Conservation (phyloP, 352 stramenopile species). For the Albugo laibachii region DNA sequence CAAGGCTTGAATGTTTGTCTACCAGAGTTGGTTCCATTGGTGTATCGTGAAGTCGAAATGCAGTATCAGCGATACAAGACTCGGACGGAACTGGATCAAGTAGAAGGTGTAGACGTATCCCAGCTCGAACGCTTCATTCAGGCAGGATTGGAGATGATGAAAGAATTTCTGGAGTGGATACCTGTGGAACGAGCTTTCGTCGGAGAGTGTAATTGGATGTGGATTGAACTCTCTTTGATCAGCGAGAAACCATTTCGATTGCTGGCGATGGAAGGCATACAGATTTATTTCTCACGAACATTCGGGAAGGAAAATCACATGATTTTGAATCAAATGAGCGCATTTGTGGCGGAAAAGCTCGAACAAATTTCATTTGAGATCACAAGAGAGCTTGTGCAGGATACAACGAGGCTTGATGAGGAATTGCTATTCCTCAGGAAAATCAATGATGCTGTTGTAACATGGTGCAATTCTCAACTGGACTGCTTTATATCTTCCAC, state of each 20-base stretch:
- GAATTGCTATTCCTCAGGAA: slow-evolving; percentile 54
- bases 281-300: slow-evolving; percentile 37
- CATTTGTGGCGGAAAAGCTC: slow-evolving; percentile 35
- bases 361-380: background rate
- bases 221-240: slow-evolving; percentile 36
- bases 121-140: slow-evolving; percentile 34
- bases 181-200: slow-evolving; percentile 37
- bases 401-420: slow-evolving; percentile 22
- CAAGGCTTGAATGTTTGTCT: slow-evolving; percentile 58
- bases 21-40: slow-evolving; percentile 35
- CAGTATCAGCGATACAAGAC: slow-evolving; percentile 34
- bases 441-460: slow-evolving; percentile 51
- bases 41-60: slow-evolving; percentile 56
- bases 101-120: background rate
- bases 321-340: slow-evolving; percentile 40
- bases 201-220: slow-evolving; percentile 32
- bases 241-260: slow-evolving; percentile 28
- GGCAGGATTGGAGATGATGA: slow-evolving; percentile 43
- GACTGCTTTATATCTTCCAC: slow-evolving; percentile 7
- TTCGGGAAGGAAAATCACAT: slow-evolving; percentile 50
- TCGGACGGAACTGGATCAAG: slow-evolving; percentile 7
- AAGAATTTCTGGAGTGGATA: slow-evolving; percentile 72
- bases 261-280: slow-evolving; percentile 37
- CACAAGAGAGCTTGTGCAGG: slow-evolving; percentile 18
- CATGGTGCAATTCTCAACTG: slow-evolving; percentile 43